Percentiles rank a stretch among this genome's conserved stretches.
Conservation (phyloP, 73 alveolate species). For the Paramecium caudatum region DNA sequence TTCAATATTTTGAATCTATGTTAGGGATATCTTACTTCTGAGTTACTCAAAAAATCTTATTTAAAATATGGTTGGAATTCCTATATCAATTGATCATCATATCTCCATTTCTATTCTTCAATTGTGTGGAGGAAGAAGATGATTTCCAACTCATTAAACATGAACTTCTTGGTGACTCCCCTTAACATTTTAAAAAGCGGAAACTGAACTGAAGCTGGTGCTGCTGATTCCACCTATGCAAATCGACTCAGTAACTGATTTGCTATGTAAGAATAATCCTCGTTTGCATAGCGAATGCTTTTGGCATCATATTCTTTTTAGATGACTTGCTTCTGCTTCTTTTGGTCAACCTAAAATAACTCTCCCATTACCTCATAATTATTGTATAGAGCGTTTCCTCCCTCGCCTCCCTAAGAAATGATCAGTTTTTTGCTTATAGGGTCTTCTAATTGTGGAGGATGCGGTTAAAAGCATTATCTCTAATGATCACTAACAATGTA, state of each 20-base stretch:
- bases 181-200: constrained; percentile 76
- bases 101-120: constrained; percentile 74
- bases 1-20: constrained; percentile 32
- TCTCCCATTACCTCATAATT: not conserved
- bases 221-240: constrained; percentile 63
- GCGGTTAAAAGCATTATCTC: too few species aligned
- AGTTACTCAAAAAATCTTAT: constrained; percentile 69
- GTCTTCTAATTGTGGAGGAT: not conserved
- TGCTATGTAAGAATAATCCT: constrained; percentile 66
- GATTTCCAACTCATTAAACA: constrained; percentile 74
- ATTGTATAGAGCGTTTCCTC: not conserved
- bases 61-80: constrained; percentile 60
- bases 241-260: constrained; percentile 62
- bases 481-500: constrained; percentile 7
- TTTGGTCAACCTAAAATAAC: not conserved
- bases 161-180: constrained; percentile 59
- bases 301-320: constrained; percentile 66
- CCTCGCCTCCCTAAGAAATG: not conserved
- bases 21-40: constrained; percentile 40
- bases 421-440: constrained; percentile 2
- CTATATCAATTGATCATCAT: constrained; percentile 62
- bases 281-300: constrained; percentile 71
- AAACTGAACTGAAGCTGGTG: constrained; percentile 33
- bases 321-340: constrained; percentile 7
- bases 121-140: constrained; percentile 67